These are phyloP conservation scores for Daldinia caldariorum DNA, from an alignment of 495 filamentous ascomycete genomes.

Conservation along the genomic window DNA sequence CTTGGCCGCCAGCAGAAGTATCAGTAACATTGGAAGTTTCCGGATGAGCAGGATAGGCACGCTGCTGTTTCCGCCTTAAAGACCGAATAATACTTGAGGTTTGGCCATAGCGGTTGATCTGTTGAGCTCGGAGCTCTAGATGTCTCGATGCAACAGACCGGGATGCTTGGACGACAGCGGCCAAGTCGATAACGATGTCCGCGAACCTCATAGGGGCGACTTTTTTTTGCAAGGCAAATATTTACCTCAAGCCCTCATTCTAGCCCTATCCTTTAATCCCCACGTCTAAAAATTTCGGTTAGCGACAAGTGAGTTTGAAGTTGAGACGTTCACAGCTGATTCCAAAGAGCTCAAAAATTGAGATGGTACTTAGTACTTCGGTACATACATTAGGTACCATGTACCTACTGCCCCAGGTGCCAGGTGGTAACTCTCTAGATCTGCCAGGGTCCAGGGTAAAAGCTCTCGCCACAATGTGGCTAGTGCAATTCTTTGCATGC, in stretches of 20 bases:
- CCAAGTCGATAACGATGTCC: conserved; percentile 75
- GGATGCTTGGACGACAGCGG: conserved; percentile 80
- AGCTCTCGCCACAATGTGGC: conserved; percentile 47
- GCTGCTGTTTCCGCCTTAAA: conserved; percentile 66
- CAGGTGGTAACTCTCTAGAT: too few relatives aligned
- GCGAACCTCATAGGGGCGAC: conserved; percentile 56
- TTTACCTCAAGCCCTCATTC: conserved; percentile 35
- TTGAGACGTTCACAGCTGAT: conserved; percentile 18
- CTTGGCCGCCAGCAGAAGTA: conserved; percentile 15
- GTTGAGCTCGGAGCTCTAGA: conserved; percentile 75
- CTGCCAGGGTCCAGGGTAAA: conserved; percentile 7
- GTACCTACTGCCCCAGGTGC: too few relatives aligned
- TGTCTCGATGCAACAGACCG: conserved; percentile 82
- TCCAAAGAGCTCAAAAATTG: conserved; percentile 24
- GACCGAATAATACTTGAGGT: conserved; percentile 79
- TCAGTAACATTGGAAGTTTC: not conserved
- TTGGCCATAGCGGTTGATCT: conserved; percentile 79
- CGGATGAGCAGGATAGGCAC: conserved; percentile 1
- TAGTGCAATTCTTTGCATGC: conserved; percentile 4
- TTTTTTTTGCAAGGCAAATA: conserved; percentile 14
- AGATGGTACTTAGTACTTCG: not conserved
- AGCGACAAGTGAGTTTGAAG: conserved; percentile 13
- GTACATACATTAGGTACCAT: too few relatives aligned
- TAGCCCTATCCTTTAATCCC: conserved; percentile 17
- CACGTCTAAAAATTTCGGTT: conserved; percentile 6